Evolutionary conservation across 768 basidiomycete species (phyloP).

Genomic region (Mycena indigotica): DNA sequence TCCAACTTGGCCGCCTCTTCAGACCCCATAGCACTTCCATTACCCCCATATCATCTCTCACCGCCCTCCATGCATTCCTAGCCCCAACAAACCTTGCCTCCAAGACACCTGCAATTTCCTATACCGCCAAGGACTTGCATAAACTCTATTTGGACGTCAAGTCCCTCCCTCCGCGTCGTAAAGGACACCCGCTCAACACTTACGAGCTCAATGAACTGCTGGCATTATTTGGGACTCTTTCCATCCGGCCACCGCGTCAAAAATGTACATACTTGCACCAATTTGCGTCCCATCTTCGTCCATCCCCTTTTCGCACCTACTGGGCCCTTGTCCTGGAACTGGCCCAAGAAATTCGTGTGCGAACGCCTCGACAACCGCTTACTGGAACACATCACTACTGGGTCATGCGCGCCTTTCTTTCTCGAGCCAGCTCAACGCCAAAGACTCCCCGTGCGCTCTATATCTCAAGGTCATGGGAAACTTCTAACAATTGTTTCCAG

Average conservation of each 20-base stretch:
- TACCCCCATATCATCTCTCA: conserved; percentile 10
- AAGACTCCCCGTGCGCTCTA: conserved; percentile 13
- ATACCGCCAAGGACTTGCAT: conserved; percentile 37
- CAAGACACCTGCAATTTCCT: conserved; percentile 13
- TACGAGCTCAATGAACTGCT: conserved; percentile 46
- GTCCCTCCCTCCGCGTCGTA: conserved; percentile 32
- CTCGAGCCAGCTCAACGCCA: conserved; percentile 25
- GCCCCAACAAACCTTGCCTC: conserved; percentile 21
- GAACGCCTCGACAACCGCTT: conserved; percentile 8
- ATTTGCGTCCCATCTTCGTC: conserved; percentile 31
- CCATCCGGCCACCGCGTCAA: conserved; percentile 31
- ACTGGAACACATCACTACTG: conserved; percentile 59
- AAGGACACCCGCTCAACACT: conserved; percentile 31
- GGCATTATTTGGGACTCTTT: conserved; percentile 53
- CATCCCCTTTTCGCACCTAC: conserved; percentile 31
- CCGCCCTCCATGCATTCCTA: conserved; percentile 27
- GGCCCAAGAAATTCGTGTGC: conserved; percentile 33
- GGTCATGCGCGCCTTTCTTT: conserved; percentile 55
- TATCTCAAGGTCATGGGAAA: too few species aligned
- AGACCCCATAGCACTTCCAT: background rate
- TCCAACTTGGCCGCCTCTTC: conserved; percentile 17
- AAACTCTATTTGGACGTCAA: conserved; percentile 42
- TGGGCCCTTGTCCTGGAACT: conserved; percentile 56
- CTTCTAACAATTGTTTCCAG: conserved; percentile 17
- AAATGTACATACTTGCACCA: conserved; percentile 33